Conservation (phyloP, 768 basidiomycete species). For the Lentinula raphanica region DNA sequence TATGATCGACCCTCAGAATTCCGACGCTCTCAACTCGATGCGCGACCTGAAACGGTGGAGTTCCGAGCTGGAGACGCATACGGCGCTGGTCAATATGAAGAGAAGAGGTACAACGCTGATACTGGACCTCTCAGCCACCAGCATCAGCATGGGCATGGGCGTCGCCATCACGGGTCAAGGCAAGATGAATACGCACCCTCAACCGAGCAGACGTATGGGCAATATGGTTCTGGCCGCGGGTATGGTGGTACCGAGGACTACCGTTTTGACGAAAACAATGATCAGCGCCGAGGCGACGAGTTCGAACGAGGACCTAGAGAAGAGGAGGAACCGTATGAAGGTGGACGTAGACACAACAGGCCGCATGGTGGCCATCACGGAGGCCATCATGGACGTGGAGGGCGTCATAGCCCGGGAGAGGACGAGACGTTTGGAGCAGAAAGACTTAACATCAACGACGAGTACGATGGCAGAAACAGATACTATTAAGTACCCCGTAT, state of each 20-base stretch:
- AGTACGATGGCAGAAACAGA: conserved; percentile 16
- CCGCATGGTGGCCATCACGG: background rate
- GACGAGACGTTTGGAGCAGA: conserved; percentile 14
- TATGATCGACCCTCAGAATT: background rate
- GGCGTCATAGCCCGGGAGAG: conserved; percentile 14
- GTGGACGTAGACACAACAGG: conserved; percentile 3
- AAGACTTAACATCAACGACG: conserved; percentile 9
- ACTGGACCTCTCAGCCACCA: background rate
- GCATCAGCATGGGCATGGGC: background rate
- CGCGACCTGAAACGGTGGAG: background rate
- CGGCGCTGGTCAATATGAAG: background rate
- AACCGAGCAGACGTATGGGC: no score
- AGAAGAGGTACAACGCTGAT: background rate
- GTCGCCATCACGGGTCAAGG: background rate
- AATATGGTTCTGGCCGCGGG: conserved; percentile 4
- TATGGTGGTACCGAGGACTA: background rate
- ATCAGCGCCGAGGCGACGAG: conserved; percentile 9
- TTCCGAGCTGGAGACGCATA: background rate
- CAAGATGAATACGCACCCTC: background rate
- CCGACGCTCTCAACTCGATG: background rate
- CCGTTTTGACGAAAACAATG: conserved; percentile 8
- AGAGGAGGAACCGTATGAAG: background rate
- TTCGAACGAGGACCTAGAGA: conserved; percentile 12
- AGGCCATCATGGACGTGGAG: conserved; percentile 11
- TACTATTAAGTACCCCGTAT: conserved; percentile 14